Base-by-base conservation (phyloP, 2,329 filamentous ascomycete species). In the Phialocephala sp. region DNA sequence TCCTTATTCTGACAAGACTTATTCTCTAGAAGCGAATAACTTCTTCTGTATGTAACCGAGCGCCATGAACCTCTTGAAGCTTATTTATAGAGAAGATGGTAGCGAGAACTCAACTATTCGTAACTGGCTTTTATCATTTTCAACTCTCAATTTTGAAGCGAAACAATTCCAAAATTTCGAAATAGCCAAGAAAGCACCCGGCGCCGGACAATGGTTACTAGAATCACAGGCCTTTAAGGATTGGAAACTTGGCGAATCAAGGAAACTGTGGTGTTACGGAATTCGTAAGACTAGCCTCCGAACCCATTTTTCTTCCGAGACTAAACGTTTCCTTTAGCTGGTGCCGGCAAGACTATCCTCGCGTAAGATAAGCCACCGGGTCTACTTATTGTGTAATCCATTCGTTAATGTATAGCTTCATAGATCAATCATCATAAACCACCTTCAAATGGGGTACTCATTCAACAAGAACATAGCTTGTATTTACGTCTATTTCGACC, bases 331-430 rank as follows among this genome's bases (percentile, higher is more conserved):
- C 12, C 11, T 14, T 41, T 20, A 64, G 62, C 58, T 37, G 63
- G 63, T 8, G 52, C 63, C n/a, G 63, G 63, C 1, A 65, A 65
- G 41, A 65, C 63, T 1, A 50, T 65, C 27, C 58, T 61, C 32
- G 32, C 52, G 58, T 65, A 64, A 18, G 56, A 39, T 22, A 20
- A 50, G 43, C 22, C 52, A 59, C 14, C 43, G 22, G 24, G 11
- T 41, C 11, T 12, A 3, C 11, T 3, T 12, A 41, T 18, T 3
- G 43, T 47, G 4, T 2, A 8, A 22, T 47, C n/a, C 43, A n/a
- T 18, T 18, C 8, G 9, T 18, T 47, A 20, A 47, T 18, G 8
- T 3, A 9, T 20, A n/a, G 18, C 27, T 47, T 8, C n/a, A 12
- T 18, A 47, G 43, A 18, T 47, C 43, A 20, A 47, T n/a, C 18